Evolutionary conservation across 2,329 filamentous ascomycete genomes (phyloP).

Genomic region (Karstenula rhodostoma): DNA sequence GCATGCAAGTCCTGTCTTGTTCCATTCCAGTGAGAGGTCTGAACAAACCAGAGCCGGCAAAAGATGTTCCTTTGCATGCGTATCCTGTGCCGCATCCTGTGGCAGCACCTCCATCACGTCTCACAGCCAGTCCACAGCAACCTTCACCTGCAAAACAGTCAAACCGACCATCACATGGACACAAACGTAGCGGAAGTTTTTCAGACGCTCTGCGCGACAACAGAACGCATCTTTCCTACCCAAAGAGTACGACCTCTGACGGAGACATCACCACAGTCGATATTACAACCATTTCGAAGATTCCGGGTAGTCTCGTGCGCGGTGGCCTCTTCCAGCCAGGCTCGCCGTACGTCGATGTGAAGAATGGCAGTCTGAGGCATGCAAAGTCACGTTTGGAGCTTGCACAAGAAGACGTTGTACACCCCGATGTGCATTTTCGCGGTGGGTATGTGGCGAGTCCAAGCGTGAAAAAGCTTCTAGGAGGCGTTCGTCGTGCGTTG

Average conservation of each 20-base stretch:
- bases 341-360: constrained; percentile 77
- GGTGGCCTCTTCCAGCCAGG: constrained; percentile 84
- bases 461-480: constrained; percentile 85
- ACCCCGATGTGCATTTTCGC: constrained; percentile 31
- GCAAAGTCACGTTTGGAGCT: constrained; percentile 44
- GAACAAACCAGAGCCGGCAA: constrained; percentile 43
- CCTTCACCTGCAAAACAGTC: constrained; percentile 34
- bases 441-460: constrained; percentile 53
- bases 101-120: constrained; percentile 34
- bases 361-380: constrained; percentile 37
- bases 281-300: constrained; percentile 68
- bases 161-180: constrained; percentile 54
- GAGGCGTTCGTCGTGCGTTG: constrained; percentile 83
- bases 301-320: constrained; percentile 84
- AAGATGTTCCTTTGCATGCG: constrained; percentile 51
- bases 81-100: constrained; percentile 46
- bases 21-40: constrained; percentile 61
- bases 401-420: constrained; percentile 36
- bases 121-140: constrained; percentile 41
- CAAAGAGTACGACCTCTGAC: constrained; percentile 53
- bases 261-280: constrained; percentile 56
- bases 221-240: constrained; percentile 60
- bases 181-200: constrained; percentile 88
- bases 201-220: constrained; percentile 82
- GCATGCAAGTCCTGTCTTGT: constrained; percentile 67